phyloP scores from a whole-genome alignment of 2,329 filamentous ascomycete species.

The Ophiocordyceps sinensis region DNA sequence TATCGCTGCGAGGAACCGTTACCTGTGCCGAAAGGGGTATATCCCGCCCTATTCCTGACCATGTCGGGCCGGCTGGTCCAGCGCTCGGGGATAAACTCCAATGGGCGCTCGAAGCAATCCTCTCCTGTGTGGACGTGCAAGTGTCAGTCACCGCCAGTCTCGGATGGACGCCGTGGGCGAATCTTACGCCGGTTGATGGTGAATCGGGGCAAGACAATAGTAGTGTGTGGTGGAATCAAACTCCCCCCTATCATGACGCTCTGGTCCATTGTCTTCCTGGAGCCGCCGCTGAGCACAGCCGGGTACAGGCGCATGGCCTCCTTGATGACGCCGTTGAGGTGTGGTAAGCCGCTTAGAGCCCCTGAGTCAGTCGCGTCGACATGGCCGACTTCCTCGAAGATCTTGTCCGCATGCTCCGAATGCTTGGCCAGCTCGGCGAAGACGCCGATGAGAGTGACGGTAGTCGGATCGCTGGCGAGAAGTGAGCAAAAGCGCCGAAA shows the following conservation, averaged over 20 bases:
- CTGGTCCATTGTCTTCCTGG: conserved; percentile 6
- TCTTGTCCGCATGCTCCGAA: too few relatives aligned
- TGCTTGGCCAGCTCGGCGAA: too few relatives aligned
- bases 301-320: conserved; percentile 12
- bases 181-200: conserved; percentile 20
- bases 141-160: neutral
- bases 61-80: conserved; percentile 19
- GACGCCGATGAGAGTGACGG: too few relatives aligned
- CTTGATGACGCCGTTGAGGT: too few relatives aligned
- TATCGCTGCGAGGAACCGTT: too few relatives aligned
- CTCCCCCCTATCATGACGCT: conserved; percentile 7
- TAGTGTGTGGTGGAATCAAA: conserved; percentile 7
- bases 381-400: too few relatives aligned
- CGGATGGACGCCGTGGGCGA: neutral
- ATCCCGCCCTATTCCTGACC: conserved; percentile 14
- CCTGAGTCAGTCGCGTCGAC: too few relatives aligned
- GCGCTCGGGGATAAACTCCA: conserved; percentile 24
- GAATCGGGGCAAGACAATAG: conserved; percentile 7
- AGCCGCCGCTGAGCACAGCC: conserved; percentile 7
- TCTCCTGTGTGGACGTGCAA: conserved; percentile 6
- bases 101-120: conserved; percentile 12
- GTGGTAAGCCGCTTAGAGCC: too few relatives aligned
- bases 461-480: conserved; percentile 7
- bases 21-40: conserved; percentile 19
- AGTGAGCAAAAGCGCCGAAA: conserved; percentile 1